A percentile compares a stretch with the other conserved stretches of the same genome.
These are phyloP conservation scores for Leptographium radiaticola DNA, from an alignment of 2,329 filamentous ascomycete species.

Conservation along the genomic window DNA sequence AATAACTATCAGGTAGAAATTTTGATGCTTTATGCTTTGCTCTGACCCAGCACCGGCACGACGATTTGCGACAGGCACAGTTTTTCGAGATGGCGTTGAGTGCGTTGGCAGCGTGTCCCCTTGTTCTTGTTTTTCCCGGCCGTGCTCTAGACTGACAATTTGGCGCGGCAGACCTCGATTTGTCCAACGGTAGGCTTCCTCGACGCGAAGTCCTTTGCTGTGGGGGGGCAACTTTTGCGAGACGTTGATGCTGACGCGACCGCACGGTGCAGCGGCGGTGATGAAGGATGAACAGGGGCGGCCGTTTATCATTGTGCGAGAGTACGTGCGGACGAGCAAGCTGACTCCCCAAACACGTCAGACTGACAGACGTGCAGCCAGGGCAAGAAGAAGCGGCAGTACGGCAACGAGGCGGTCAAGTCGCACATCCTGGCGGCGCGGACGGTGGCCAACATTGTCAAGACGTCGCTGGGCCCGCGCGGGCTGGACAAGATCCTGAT, in stretches of 20 bases:
- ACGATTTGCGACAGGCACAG: neutral
- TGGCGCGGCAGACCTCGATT: conserved; percentile 53
- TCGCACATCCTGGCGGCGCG: conserved; percentile 93
- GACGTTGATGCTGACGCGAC: conserved; percentile 7
- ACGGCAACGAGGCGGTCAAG: conserved; percentile 95
- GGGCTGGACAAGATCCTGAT: conserved; percentile 99
- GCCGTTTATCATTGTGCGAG: conserved; percentile 95
- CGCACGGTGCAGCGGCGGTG: conserved; percentile 41
- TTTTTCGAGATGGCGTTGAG: conserved; percentile 43
- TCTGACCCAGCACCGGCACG: neutral
- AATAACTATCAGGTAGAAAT: neutral
- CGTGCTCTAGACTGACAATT: conserved; percentile 11
- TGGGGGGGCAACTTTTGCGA: too few relatives aligned
- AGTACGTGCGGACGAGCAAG: conserved; percentile 45
- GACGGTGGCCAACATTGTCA: conserved; percentile 94
- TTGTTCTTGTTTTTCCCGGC: conserved; percentile 11
- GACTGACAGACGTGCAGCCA: conserved; percentile 44
- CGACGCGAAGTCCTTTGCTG: neutral
- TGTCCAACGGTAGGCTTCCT: conserved; percentile 58
- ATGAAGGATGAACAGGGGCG: conserved; percentile 96
- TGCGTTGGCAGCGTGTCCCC: conserved; percentile 22
- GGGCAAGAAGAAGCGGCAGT: conserved; percentile 93
- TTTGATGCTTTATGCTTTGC: neutral
- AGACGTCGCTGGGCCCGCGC: conserved; percentile 87
- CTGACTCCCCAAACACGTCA: neutral